A percentile compares a stretch with the other conserved stretches of the same genome.
These are phyloP conservation scores for Musa troglodytarum DNA, from an alignment of 176 grass and related monocot species.

Conservation along the genomic window DNA sequence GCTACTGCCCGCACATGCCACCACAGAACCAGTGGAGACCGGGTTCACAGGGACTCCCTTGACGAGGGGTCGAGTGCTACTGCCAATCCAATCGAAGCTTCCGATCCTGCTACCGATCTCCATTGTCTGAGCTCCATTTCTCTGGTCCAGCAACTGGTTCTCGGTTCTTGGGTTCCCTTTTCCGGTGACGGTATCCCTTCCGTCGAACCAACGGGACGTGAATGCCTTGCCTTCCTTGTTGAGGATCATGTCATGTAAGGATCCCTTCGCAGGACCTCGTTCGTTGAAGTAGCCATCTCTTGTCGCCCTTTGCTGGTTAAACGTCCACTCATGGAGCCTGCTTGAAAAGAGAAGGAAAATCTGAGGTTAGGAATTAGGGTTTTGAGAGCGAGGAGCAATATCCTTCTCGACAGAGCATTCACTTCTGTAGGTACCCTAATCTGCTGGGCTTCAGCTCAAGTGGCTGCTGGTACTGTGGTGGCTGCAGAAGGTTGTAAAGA, in stretches of 20 bases:
- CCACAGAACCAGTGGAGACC: not conserved
- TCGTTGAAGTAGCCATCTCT: slow-evolving; percentile 25
- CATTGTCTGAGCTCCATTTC: slow-evolving; percentile 23
- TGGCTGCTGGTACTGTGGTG: slow-evolving; percentile 24
- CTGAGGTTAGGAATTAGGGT: slow-evolving; percentile 27
- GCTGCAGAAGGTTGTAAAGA: slow-evolving; percentile 45
- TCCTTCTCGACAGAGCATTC: not conserved
- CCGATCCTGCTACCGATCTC: not conserved
- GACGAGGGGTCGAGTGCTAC: not conserved
- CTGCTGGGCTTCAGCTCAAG: slow-evolving; percentile 50
- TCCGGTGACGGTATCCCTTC: slow-evolving; percentile 26
- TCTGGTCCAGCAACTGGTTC: slow-evolving; percentile 23
- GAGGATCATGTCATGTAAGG: slow-evolving; percentile 36
- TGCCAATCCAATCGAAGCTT: slow-evolving; percentile 15
- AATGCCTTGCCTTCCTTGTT: slow-evolving; percentile 36
- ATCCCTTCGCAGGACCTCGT: slow-evolving; percentile 33
- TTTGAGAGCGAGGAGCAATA: not conserved
- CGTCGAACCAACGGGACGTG: slow-evolving; percentile 33
- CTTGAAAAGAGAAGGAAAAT: slow-evolving; percentile 1
- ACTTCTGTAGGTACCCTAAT: slow-evolving; percentile 32
- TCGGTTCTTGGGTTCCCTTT: not conserved
- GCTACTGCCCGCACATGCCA: not conserved
- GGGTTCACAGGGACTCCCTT: slow-evolving; percentile 16
- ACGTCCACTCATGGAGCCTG: slow-evolving; percentile 65
- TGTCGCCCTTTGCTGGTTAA: slow-evolving; percentile 30